Evolutionary conservation across 148 eudicot species (phyloP).

Genomic region (Simmondsia chinensis): DNA sequence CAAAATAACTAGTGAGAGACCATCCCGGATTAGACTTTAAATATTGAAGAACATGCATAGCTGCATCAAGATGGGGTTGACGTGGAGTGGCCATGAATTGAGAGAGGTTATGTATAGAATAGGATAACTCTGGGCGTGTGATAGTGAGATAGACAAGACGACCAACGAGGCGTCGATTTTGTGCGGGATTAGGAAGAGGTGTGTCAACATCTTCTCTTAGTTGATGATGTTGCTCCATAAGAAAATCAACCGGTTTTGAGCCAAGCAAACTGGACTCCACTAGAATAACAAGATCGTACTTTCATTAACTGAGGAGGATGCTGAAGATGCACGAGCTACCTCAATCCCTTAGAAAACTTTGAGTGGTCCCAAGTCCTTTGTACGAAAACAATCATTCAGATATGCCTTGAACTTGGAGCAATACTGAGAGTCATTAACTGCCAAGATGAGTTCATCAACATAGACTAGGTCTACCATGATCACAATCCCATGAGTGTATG

Average conservation of each 20-base stretch:
- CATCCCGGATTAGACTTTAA: background rate
- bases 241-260: background rate
- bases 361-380: background rate
- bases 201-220: too few species aligned
- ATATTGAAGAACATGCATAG: background rate
- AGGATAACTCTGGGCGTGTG: too few species aligned
- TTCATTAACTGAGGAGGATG: background rate
- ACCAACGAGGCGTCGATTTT: too few species aligned
- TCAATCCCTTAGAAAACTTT: background rate
- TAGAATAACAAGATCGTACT: background rate
- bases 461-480: too few species aligned
- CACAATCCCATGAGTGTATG: background rate
- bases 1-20: too few species aligned
- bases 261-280: background rate
- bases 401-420: background rate
- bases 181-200: too few species aligned
- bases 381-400: background rate
- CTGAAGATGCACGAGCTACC: background rate
- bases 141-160: too few species aligned
- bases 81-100: background rate
- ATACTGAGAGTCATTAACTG: background rate
- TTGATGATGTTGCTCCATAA: background rate
- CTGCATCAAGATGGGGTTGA: background rate
- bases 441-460: constrained; percentile 12
- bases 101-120: too few species aligned